Percentiles rank a stretch among this genome's conserved stretches.
Conservation (phyloP, 2,329 filamentous ascomycete species). For the Drechslerella dactyloides region DNA sequence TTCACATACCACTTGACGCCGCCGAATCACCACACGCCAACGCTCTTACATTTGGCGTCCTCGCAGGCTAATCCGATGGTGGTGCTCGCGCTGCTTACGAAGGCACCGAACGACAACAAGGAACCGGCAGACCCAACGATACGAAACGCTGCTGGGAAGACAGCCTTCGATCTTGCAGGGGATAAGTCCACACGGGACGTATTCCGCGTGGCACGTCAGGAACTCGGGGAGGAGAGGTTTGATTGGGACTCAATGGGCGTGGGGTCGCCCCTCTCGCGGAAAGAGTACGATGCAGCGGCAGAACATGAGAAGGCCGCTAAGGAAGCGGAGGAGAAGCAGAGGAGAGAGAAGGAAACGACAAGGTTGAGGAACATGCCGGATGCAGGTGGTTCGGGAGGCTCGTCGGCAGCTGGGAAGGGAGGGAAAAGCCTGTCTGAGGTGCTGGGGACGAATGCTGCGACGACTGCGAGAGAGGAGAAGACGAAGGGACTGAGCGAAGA, state of each 20-base stretch:
- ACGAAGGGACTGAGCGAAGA: slow-evolving; percentile 83
- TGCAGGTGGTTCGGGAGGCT: slow-evolving; percentile 5
- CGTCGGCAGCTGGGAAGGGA: slow-evolving; percentile 59
- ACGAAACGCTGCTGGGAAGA: slow-evolving; percentile 76
- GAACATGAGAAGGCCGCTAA: slow-evolving; percentile 73
- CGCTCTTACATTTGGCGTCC: slow-evolving; percentile 83
- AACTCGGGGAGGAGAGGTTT: slow-evolving; percentile 78
- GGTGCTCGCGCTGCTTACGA: slow-evolving; percentile 76
- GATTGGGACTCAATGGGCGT: slow-evolving; percentile 79
- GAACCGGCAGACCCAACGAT: slow-evolving; percentile 72
- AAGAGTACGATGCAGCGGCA: slow-evolving; percentile 73
- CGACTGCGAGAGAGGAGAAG: slow-evolving; percentile 75
- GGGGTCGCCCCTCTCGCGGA: slow-evolving; percentile 72
- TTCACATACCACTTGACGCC: slow-evolving; percentile 78
- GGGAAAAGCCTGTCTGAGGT: slow-evolving; percentile 65
- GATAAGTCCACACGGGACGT: slow-evolving; percentile 86
- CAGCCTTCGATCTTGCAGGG: slow-evolving; percentile 83
- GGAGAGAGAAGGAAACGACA: slow-evolving; percentile 74
- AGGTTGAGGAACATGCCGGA: slow-evolving; percentile 60
- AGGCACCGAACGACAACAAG: slow-evolving; percentile 62
- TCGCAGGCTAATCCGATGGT: slow-evolving; percentile 78
- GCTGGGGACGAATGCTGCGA: slow-evolving; percentile 68
- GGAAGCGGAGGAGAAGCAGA: slow-evolving; percentile 70
- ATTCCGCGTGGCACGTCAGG: slow-evolving; percentile 83
- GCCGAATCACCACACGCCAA: slow-evolving; percentile 61